Conservation (phyloP, 768 basidiomycete genomes). For the Boletus rubropictus region DNA sequence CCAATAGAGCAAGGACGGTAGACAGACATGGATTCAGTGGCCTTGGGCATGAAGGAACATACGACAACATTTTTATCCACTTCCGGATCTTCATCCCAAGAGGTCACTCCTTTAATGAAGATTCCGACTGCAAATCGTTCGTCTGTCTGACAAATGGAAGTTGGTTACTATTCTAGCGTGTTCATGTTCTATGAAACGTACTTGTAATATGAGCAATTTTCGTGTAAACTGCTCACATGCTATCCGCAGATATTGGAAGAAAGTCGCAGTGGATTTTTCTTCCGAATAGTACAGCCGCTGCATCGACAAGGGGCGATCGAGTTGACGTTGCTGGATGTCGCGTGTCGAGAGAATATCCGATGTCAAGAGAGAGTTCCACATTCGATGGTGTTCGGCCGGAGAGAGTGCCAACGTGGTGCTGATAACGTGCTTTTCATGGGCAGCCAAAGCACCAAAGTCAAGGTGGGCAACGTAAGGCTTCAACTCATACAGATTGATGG, state of each 20-base stretch:
- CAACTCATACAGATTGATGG: conserved; percentile 37
- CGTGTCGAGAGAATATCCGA: conserved; percentile 51
- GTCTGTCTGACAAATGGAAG: conserved; percentile 40
- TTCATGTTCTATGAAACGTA: conserved; percentile 18
- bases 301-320: conserved; percentile 49
- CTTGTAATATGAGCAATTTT: conserved; percentile 55
- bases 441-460: conserved; percentile 51
- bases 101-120: conserved; percentile 54
- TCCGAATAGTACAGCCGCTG: conserved; percentile 59
- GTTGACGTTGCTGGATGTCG: conserved; percentile 47
- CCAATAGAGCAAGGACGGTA: conserved; percentile 48
- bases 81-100: conserved; percentile 55
- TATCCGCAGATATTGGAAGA: conserved; percentile 56
- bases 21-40: conserved; percentile 42
- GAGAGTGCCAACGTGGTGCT: conserved; percentile 37
- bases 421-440: conserved; percentile 50
- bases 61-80: conserved; percentile 56
- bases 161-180: background rate
- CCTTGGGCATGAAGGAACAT: conserved; percentile 54
- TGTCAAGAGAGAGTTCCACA: conserved; percentile 61
- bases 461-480: conserved; percentile 44
- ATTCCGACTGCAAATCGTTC: conserved; percentile 57
- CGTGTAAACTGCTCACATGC: conserved; percentile 53
- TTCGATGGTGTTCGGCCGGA: conserved; percentile 38
- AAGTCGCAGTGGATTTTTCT: conserved; percentile 45